Conservation (phyloP, 2,329 filamentous ascomycete genomes). For the Nigrospora oryzae region DNA sequence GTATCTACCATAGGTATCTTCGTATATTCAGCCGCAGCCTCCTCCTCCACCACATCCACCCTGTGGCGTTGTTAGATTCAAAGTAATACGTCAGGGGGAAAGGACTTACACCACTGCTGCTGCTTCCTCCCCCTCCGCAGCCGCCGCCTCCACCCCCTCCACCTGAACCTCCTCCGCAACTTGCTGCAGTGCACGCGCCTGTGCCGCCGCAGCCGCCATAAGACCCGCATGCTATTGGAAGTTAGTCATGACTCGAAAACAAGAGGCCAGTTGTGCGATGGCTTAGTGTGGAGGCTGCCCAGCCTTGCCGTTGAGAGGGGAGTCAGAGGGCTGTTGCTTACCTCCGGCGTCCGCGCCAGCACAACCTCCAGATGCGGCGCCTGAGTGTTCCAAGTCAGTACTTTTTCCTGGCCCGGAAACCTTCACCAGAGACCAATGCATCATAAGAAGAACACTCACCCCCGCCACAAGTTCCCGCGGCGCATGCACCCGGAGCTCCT, state of each 20-base stretch:
- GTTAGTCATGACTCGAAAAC: too few species aligned
- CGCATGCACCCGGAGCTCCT: slow-evolving; percentile 31
- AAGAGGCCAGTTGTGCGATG: too few species aligned
- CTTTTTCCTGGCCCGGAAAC: too few species aligned
- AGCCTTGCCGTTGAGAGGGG: too few species aligned
- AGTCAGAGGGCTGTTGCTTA: too few species aligned
- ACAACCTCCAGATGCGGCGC: slow-evolving; percentile 27
- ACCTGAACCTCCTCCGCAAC: slow-evolving; percentile 24
- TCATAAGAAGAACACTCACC: neutral
- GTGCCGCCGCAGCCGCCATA: too few species aligned
- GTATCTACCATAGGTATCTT: too few species aligned
- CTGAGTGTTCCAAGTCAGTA: neutral
- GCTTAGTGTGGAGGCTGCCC: too few species aligned
- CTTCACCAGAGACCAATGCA: too few species aligned
- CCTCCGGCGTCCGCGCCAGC: slow-evolving; percentile 16
- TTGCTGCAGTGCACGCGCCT: neutral
- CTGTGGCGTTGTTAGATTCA: slow-evolving; percentile 4
- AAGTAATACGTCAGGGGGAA: neutral
- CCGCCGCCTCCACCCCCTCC: slow-evolving; percentile 16
- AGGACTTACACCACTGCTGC: slow-evolving; percentile 8
- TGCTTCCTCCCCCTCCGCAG: slow-evolving; percentile 17
- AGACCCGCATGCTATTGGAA: too few species aligned
- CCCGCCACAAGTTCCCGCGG: slow-evolving; percentile 37
- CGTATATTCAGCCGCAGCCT: neutral
- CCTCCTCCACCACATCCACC: slow-evolving; percentile 11